A percentile compares a stretch with the other conserved stretches of the same genome.
Conservation (phyloP, 2,329 filamentous ascomycete genomes). For the Ceratocystis albifundus region DNA sequence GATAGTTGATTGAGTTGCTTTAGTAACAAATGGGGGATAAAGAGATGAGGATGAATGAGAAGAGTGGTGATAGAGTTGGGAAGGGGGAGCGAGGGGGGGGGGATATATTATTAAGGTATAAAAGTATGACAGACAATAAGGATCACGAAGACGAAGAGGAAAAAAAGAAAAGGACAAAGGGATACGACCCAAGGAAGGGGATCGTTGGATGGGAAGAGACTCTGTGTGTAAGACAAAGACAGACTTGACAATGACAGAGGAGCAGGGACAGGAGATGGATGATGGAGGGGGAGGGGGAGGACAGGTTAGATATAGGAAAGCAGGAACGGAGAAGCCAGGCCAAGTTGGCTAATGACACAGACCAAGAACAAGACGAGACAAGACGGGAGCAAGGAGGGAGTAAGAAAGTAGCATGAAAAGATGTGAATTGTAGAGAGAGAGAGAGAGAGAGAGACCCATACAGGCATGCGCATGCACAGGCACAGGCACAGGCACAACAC, state of each 20-base stretch:
- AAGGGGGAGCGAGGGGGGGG: neutral
- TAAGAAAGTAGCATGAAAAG: neutral
- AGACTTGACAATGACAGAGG: neutral
- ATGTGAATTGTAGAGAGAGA: no score
- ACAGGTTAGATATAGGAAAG: neutral
- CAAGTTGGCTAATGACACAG: no score
- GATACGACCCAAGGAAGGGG: neutral
- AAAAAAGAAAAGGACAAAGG: neutral
- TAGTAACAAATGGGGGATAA: no score
- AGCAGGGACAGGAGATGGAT: neutral
- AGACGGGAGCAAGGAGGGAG: neutral
- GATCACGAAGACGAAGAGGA: neutral
- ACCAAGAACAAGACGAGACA: no score
- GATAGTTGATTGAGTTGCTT: no score
- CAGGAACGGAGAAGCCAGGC: neutral
- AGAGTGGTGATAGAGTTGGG: neutral
- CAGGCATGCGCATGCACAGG: neutral
- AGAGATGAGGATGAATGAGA: neutral
- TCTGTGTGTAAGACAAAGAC: slow-evolving; percentile 1
- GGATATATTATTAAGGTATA: slow-evolving; percentile 8
- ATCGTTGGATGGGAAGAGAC: neutral
- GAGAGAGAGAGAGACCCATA: no score
- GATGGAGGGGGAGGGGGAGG: neutral
- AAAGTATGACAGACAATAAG: neutral
- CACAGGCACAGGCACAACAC: neutral